These are phyloP conservation scores for Tetracladium marchalianum DNA, from an alignment of 495 filamentous ascomycete species.

Conservation along the genomic window DNA sequence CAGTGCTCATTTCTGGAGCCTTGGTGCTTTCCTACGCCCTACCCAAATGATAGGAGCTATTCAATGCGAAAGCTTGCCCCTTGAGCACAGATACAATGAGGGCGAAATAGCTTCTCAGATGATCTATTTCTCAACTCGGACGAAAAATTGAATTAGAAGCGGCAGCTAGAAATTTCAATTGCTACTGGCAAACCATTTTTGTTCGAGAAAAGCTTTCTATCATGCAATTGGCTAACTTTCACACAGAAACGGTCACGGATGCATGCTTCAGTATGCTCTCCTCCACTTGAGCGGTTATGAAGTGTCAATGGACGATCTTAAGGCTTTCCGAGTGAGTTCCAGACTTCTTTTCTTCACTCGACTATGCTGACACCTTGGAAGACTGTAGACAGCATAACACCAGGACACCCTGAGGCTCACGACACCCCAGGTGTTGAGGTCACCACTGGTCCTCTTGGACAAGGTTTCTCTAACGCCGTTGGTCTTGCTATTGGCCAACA, in stretches of 20 bases:
- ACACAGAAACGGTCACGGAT: constrained; percentile 88
- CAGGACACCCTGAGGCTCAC: constrained; percentile 93
- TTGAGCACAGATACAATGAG: too few relatives aligned
- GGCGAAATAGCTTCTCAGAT: too few relatives aligned
- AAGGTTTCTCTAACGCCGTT: constrained; percentile 91
- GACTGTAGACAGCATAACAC: constrained; percentile 77
- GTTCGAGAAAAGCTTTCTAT: background rate
- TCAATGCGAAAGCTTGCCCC: too few relatives aligned
- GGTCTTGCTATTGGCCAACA: constrained; percentile 94
- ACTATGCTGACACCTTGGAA: constrained; percentile 1
- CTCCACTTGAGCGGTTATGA: constrained; percentile 94
- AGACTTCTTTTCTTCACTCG: background rate
- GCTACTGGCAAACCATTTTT: too few relatives aligned
- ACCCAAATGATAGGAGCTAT: too few relatives aligned
- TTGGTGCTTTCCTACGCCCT: too few relatives aligned
- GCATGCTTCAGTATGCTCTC: constrained; percentile 98
- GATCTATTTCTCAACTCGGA: background rate
- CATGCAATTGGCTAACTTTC: background rate
- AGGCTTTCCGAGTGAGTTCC: constrained; percentile 79
- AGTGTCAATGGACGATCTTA: constrained; percentile 79
- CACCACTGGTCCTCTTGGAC: constrained; percentile 92
- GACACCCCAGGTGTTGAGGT: constrained; percentile 97
- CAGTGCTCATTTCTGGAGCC: too few relatives aligned
- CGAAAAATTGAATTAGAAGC: background rate
- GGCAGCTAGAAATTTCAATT: background rate